Evolutionary conservation across 169 alveolate genomes (phyloP).

Genomic region (Plasmodium fragile): DNA sequence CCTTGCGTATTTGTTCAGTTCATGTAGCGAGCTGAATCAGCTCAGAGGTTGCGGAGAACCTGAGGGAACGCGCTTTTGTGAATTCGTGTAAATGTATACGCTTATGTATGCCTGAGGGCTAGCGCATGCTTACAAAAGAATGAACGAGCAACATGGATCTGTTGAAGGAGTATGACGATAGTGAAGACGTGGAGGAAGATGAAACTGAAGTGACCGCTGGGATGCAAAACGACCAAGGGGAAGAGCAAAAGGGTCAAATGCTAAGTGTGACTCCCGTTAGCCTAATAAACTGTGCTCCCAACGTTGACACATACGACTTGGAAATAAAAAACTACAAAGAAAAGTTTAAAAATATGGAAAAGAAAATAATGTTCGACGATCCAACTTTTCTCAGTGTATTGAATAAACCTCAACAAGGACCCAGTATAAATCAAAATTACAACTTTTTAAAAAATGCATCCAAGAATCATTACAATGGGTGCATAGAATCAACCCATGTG

Average conservation of each 20-base stretch:
- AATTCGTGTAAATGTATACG: not conserved
- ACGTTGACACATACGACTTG: conserved; percentile 79
- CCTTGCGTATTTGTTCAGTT: not conserved
- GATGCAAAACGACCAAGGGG: not conserved
- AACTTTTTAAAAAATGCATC: conserved; percentile 74
- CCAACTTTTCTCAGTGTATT: conserved; percentile 41
- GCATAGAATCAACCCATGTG: conserved; percentile 55
- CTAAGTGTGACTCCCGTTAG: conserved; percentile 25
- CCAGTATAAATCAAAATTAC: conserved; percentile 68
- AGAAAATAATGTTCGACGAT: conserved; percentile 67
- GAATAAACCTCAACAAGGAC: conserved; percentile 75
- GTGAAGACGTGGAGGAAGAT: conserved; percentile 42
- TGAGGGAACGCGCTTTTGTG: not conserved
- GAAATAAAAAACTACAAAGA: conserved; percentile 76
- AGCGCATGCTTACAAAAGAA: not conserved
- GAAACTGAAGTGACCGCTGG: not conserved
- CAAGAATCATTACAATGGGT: conserved; percentile 72
- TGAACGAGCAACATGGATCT: conserved; percentile 52
- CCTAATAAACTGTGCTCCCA: conserved; percentile 84
- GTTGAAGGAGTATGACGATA: conserved; percentile 59
- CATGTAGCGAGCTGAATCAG: not conserved
- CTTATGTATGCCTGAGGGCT: conserved; percentile 1
- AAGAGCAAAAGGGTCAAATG: not conserved
- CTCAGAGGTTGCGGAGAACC: not conserved
- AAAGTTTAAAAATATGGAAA: conserved; percentile 70